A percentile compares a stretch with the other conserved stretches of the same genome.
phyloP scores from a whole-genome alignment of 2,329 filamentous ascomycete species.

The Colletotrichum sp. region DNA sequence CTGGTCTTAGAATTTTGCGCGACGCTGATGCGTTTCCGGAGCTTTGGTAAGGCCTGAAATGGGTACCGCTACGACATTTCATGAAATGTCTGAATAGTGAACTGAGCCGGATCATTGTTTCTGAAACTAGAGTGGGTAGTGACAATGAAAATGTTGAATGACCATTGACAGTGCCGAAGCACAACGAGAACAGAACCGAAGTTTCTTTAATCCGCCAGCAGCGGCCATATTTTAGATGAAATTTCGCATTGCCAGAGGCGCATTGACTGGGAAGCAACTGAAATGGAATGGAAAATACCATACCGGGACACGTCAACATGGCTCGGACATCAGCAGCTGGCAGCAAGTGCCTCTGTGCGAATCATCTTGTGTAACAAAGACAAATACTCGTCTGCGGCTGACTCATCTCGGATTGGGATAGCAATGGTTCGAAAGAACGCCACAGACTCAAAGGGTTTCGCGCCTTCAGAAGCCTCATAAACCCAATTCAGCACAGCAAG shows the following conservation, averaged over 20 bases:
- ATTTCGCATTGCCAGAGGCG: background rate
- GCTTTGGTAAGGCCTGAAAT: background rate
- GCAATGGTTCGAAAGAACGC: background rate
- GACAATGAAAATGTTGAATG: background rate
- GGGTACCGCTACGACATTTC: background rate
- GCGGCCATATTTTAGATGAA: background rate
- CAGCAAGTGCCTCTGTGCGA: background rate
- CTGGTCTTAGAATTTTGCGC: background rate
- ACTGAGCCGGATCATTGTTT: background rate
- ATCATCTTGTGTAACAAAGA: background rate
- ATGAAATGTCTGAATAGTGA: background rate
- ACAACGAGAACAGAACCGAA: background rate
- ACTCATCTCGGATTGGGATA: background rate
- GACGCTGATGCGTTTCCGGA: background rate
- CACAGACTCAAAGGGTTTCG: background rate
- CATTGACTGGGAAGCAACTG: too few species aligned
- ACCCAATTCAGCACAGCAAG: background rate
- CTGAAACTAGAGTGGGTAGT: background rate
- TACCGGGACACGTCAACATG: background rate
- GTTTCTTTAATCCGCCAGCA: background rate
- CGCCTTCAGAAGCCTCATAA: background rate
- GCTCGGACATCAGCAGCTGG: background rate
- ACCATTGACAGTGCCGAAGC: fast-evolving
- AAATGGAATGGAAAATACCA: background rate
- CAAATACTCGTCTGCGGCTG: background rate